phyloP scores from a whole-genome alignment of 106 monocot species.

The Agapanthus africanus region DNA sequence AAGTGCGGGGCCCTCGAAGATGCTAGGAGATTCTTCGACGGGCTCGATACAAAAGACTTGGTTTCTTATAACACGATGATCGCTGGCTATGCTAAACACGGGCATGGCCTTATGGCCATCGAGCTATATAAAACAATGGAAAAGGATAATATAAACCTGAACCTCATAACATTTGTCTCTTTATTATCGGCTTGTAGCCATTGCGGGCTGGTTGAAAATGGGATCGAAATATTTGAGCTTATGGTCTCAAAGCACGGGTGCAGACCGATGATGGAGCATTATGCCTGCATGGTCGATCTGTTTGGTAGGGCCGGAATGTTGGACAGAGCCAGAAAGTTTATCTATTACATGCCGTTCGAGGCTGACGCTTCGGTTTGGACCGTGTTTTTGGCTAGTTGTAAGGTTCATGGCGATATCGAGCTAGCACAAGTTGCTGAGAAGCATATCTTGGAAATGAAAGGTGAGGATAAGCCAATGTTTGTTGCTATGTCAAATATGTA shows the following conservation, averaged over 20 bases:
- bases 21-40: constrained; percentile 34
- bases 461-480: constrained; percentile 28
- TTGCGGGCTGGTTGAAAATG: constrained; percentile 45
- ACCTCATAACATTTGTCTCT: constrained; percentile 47
- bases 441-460: constrained; percentile 15
- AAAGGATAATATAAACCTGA: constrained; percentile 23
- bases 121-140: constrained; percentile 33
- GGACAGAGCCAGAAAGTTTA: constrained; percentile 39
- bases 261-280: constrained; percentile 48
- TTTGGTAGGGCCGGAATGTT: constrained; percentile 74
- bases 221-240: constrained; percentile 41
- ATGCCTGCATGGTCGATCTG: constrained; percentile 68
- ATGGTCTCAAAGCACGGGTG: constrained; percentile 48
- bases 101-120: constrained; percentile 42
- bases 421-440: constrained; percentile 35
- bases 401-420: constrained; percentile 45
- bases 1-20: constrained; percentile 55
- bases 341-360: constrained; percentile 38
- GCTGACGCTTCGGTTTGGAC: constrained; percentile 55
- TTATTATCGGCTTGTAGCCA: constrained; percentile 59
- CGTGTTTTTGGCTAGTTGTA: constrained; percentile 51
- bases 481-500: constrained; percentile 51
- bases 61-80: constrained; percentile 62
- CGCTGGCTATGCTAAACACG: constrained; percentile 46
- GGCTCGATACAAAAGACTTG: constrained; percentile 21